Evolutionary conservation across 768 basidiomycete genomes (phyloP), one percentile per base, ranked within the genome.

Genomic region (Plicaturopsis crispa): DNA sequence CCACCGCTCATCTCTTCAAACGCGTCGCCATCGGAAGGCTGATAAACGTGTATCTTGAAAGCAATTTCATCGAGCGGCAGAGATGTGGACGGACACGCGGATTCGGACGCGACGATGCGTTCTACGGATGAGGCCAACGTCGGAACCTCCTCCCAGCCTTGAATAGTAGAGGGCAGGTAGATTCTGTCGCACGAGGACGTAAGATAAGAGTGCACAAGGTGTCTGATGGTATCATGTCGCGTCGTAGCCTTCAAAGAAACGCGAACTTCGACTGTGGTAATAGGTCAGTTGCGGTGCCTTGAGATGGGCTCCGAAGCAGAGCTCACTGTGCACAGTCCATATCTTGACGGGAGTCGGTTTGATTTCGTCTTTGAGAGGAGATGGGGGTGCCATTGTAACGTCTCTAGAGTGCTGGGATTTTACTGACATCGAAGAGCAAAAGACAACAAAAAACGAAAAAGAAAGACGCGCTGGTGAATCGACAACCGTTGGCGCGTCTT

Each of bases 1-100:
- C 52, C 64, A 39, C 51, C 72, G 1, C 78, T 70, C 47, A 88
- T 85, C 44, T 94, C 89, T 51, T 84, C 80, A 31, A 78, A 74
- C 0, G 72, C 63, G 42, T 85, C 80, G 1, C 67, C 61, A 40
- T 84, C 78, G 0, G 72, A 72, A 7, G 85, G 80, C 42, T 91
- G 83, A 54, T 97, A 99, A 11, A 96, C 78, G 52, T 99, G 88
- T 39, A 96, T 78, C 46, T 87, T 77, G 24, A 93, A 69, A 6
- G 61, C 58, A 36, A 78, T 70, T 42, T 83, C 73, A 14, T 73
- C 70, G 37, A 82, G 56, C 3, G 72, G 66, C 14, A 76, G 56
- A 24, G 79, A 66, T 8, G 63, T 66, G 10, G 66, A 65, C n/a
- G 75, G 69, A 56, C 74, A 81, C 35, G 79, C 53, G 2, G 76